Evolutionary conservation across 2,329 filamentous ascomycete species (phyloP).

Genomic region (Fusarium musae): DNA sequence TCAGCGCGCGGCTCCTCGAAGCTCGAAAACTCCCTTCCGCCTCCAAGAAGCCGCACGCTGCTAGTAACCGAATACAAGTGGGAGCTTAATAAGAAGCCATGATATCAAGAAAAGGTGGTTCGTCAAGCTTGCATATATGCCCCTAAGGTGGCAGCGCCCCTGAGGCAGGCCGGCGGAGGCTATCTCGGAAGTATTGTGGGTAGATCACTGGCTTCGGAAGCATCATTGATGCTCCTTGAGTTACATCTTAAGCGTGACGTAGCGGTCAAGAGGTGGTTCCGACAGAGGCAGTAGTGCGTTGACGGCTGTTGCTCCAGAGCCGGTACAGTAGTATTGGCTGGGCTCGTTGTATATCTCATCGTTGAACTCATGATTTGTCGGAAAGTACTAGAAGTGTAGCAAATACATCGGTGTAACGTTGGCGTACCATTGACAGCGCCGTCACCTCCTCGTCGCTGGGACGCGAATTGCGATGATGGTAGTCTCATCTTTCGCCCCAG

Average conservation of each 20-base stretch:
- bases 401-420: fast-evolving
- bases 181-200: fast-evolving
- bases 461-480: fast-evolving
- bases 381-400: fast-evolving
- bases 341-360: fast-evolving
- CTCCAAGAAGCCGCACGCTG: fast-evolving
- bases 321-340: fast-evolving
- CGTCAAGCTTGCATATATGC: fast-evolving
- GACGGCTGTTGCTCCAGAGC: fast-evolving
- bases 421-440: fast-evolving
- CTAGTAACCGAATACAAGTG: fast-evolving
- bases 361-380: not conserved
- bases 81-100: not conserved
- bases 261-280: not conserved
- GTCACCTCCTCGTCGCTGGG: too few species aligned
- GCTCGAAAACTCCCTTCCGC: fast-evolving
- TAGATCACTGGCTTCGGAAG: fast-evolving
- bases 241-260: fast-evolving
- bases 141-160: fast-evolving
- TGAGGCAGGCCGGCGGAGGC: fast-evolving
- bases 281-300: fast-evolving
- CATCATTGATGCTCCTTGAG: fast-evolving
- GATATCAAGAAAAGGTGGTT: not conserved
- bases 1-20: fast-evolving
- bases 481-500: fast-evolving